A percentile compares a stretch with the other conserved stretches of the same genome.
phyloP scores from a whole-genome alignment of 2,329 filamentous ascomycete genomes.

The Neonectria punicea region DNA sequence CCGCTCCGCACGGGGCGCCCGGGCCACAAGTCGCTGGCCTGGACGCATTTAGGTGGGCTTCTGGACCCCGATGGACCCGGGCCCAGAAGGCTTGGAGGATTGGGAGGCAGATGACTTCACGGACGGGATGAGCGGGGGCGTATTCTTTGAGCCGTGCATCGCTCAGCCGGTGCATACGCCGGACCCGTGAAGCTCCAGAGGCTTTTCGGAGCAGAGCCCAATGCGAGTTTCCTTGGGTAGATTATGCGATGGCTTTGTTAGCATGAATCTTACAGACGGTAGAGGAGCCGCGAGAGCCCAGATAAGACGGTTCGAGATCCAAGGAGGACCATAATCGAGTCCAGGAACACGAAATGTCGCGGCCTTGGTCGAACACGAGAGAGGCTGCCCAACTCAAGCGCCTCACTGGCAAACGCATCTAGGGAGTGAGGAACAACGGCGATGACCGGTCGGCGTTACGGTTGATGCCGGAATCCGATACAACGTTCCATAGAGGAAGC shows the following conservation, averaged over 20 bases:
- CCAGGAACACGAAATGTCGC: neutral
- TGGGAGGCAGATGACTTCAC: conserved; percentile 32
- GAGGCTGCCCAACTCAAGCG: neutral
- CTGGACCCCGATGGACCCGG: conserved; percentile 8
- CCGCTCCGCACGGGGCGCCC: conserved; percentile 15
- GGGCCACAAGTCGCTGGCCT: neutral
- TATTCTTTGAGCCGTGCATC: conserved; percentile 19
- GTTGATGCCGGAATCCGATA: neutral
- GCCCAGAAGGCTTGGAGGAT: neutral
- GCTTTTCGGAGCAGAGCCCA: conserved; percentile 8
- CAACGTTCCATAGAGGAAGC: neutral
- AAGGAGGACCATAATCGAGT: neutral
- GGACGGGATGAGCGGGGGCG: conserved; percentile 16
- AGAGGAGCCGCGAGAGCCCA: neutral
- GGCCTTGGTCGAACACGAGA: conserved; percentile 9
- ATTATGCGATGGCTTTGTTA: conserved; percentile 16
- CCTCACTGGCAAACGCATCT: neutral
- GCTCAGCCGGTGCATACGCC: conserved; percentile 16
- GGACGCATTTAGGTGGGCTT: conserved; percentile 1
- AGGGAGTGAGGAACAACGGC: neutral
- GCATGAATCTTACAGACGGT: conserved; percentile 8
- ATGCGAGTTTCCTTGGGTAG: conserved; percentile 15
- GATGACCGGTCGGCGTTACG: neutral
- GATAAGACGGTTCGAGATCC: neutral
- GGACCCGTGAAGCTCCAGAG: conserved; percentile 4